Conservation (phyloP, 768 basidiomycete genomes). For the Kwoniella sp. region DNA sequence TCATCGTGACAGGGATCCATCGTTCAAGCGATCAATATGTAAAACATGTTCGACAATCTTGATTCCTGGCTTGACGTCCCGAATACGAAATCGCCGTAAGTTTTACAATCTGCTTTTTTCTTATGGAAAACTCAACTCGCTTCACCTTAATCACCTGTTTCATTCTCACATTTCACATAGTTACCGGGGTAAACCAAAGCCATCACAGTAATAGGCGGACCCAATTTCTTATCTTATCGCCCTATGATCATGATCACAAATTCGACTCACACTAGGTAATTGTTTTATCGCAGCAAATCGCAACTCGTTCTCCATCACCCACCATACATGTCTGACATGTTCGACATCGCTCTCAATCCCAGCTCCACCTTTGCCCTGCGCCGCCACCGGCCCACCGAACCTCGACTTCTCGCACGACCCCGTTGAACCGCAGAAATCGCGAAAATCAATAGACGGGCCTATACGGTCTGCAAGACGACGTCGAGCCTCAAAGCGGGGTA, state of each 20-base stretch:
- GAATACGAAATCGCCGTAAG: slow-evolving; percentile 46
- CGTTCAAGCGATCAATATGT: slow-evolving; percentile 48
- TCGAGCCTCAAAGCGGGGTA: slow-evolving; percentile 13
- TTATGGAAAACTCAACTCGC: no score
- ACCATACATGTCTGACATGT: slow-evolving; percentile 40
- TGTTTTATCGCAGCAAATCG: slow-evolving; percentile 33
- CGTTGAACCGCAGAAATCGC: no score
- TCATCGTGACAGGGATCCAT: slow-evolving; percentile 40
- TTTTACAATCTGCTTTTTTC: no score
- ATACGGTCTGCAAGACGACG: slow-evolving; percentile 4
- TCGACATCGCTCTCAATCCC: slow-evolving; percentile 27
- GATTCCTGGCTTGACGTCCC: slow-evolving; percentile 47
- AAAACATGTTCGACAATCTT: slow-evolving; percentile 44
- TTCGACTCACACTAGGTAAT: no score
- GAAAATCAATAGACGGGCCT: slow-evolving; percentile 19
- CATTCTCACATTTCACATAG: no score
- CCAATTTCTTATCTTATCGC: neutral
- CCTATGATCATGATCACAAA: no score
- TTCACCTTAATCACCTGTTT: no score
- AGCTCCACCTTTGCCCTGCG: slow-evolving; percentile 17
- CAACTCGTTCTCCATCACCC: slow-evolving; percentile 26
- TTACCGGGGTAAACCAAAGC: no score
- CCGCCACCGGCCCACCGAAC: neutral
- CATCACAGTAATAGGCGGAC: no score
- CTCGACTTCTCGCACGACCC: slow-evolving; percentile 7